These are phyloP conservation scores for Akanthomyces dipterigenus DNA, from an alignment of 2,329 filamentous ascomycete species.

Conservation along the genomic window DNA sequence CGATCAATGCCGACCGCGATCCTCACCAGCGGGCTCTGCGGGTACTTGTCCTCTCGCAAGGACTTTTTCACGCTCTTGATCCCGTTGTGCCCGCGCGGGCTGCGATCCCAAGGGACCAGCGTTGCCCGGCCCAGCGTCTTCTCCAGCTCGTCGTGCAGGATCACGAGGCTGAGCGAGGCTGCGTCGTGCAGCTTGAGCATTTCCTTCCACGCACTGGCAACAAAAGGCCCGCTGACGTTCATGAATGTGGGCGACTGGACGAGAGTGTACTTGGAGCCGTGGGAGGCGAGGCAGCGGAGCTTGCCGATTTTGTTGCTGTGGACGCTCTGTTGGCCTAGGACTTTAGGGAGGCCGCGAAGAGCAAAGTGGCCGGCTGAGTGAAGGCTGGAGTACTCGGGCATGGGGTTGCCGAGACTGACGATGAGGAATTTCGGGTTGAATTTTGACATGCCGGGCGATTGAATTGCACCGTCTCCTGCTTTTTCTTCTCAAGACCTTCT, in stretches of 20 bases:
- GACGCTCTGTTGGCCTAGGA: conserved; percentile 42
- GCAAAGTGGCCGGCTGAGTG: conserved; percentile 84
- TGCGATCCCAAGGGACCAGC: conserved; percentile 55
- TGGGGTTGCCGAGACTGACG: conserved; percentile 81
- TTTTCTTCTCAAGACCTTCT: background rate
- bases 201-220: conserved; percentile 59
- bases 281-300: conserved; percentile 42
- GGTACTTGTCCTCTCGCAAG: conserved; percentile 37
- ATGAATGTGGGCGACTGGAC: conserved; percentile 72
- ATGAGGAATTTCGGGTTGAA: conserved; percentile 59
- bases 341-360: conserved; percentile 52
- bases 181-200: conserved; percentile 34
- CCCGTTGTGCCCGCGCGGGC: conserved; percentile 67
- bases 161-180: conserved; percentile 48
- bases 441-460: conserved; percentile 19
- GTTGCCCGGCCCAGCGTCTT: conserved; percentile 59
- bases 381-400: conserved; percentile 66
- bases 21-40: conserved; percentile 41
- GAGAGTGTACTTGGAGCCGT: conserved; percentile 52
- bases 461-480: background rate
- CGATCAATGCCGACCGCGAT: conserved; percentile 86
- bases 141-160: conserved; percentile 89
- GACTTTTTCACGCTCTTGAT: conserved; percentile 57
- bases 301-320: conserved; percentile 40
- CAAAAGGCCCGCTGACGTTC: conserved; percentile 74